Base-by-base conservation (phyloP, 495 filamentous ascomycete genomes). In the Penicillium lagena region DNA sequence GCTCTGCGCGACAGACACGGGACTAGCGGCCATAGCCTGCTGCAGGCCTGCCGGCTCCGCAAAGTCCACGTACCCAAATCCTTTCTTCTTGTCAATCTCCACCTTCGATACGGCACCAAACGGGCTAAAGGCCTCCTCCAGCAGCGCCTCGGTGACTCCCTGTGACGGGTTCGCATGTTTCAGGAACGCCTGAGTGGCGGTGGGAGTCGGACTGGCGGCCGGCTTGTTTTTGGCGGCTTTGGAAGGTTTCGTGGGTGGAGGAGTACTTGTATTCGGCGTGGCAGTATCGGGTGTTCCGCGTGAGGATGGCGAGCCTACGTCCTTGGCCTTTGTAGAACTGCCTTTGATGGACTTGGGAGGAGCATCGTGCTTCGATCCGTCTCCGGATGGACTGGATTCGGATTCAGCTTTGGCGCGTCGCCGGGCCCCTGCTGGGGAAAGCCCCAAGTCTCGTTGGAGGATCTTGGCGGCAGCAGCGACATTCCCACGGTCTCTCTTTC, bases 131-230 rank as follows among this genome's bases (percentile, higher is more conserved):
- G 87, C 81, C 48, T 81, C 73, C 47, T 83, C 78, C 5, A 96
- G 76, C 1, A 87, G 61, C 0, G 80, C 67, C 51, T 95, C 90
- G 1, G 88, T 95, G 33, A 96, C 85, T 12, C 90, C 90, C 60
- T 95, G 90, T 1, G 89, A 90, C 13, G 87, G 80, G 60, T 93
- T 94, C 42, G 89, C 90, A 54, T 95, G 89, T 57, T 95, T 95
- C 53, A 95, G 72, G 59, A 95, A 96, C n/a, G 87, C 90, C 57
- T 87, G 83, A 1, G 80, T 86, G 7, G 83, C 78, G 4, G 78
- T 79, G 8, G 80, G 59, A 22, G 73, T 40, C 7, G 70, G 54
- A 17, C 56, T 41, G 8, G 60, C 43, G 11, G 62, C 28, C 11
- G 49, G 59, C 59, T 49, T 78, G 48, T 56, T 46, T 50, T 57